These are phyloP conservation scores for Zasmidium citrigriseum DNA, from an alignment of 2,329 filamentous ascomycete species.

Conservation along the genomic window DNA sequence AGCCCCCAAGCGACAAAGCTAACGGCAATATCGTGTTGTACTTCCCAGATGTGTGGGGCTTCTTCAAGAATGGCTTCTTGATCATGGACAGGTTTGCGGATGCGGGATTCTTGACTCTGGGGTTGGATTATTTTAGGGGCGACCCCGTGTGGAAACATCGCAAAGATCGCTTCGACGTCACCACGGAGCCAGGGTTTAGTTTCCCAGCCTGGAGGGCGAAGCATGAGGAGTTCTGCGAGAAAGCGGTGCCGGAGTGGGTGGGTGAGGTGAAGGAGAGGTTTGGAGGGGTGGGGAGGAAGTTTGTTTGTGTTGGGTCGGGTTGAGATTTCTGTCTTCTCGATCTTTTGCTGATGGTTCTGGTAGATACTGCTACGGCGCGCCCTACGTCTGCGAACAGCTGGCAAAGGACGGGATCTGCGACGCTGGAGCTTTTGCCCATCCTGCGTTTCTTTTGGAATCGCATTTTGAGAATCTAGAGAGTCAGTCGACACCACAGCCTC, in stretches of 20 bases:
- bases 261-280: slow-evolving; percentile 14
- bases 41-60: slow-evolving; percentile 24
- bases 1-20: slow-evolving; percentile 13
- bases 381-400: slow-evolving; percentile 41
- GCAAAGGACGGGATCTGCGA: slow-evolving; percentile 34
- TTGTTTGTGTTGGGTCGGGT: slow-evolving; percentile 19
- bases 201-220: slow-evolving; percentile 18
- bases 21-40: slow-evolving; percentile 26
- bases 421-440: slow-evolving; percentile 53
- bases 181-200: slow-evolving; percentile 19
- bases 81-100: slow-evolving; percentile 22
- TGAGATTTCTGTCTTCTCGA: too few species aligned
- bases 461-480: slow-evolving; percentile 45
- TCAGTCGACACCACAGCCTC: background rate
- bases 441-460: slow-evolving; percentile 49
- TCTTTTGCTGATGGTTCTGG: too few species aligned
- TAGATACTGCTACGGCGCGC: slow-evolving; percentile 36
- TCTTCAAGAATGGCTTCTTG: slow-evolving; percentile 21
- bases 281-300: slow-evolving; percentile 13
- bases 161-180: slow-evolving; percentile 11
- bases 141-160: slow-evolving; percentile 19
- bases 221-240: slow-evolving; percentile 15
- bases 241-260: slow-evolving; percentile 8
- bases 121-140: slow-evolving; percentile 25
- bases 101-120: slow-evolving; percentile 18